These are phyloP conservation scores for Alternaria ethzedia DNA, from an alignment of 2,329 filamentous ascomycete species.

Conservation along the genomic window DNA sequence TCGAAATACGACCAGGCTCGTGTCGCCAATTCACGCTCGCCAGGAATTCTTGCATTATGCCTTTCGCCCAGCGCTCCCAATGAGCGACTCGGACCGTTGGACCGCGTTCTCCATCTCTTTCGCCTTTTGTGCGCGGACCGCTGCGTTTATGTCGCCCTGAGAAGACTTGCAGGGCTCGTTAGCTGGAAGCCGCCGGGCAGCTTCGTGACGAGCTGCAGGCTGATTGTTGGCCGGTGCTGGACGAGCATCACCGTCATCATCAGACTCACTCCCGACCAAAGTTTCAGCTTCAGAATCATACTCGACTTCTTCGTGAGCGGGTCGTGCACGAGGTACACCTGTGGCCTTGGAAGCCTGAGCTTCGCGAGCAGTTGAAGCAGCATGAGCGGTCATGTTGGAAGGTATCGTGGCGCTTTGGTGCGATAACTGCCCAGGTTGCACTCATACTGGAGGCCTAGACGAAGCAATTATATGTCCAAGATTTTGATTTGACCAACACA, in stretches of 20 bases:
- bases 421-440: background rate
- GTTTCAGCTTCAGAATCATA: conserved; percentile 7
- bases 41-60: background rate
- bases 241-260: conserved; percentile 4
- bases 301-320: background rate
- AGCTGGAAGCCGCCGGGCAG: background rate
- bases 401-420: background rate
- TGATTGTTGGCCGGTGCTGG: background rate
- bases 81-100: background rate
- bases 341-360: background rate
- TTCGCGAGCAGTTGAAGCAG: background rate
- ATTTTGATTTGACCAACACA: background rate
- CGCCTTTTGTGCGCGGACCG: background rate
- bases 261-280: conserved; percentile 8
- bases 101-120: background rate
- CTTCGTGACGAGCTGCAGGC: conserved; percentile 1
- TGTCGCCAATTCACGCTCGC: background rate
- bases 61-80: background rate
- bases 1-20: background rate
- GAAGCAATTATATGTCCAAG: background rate
- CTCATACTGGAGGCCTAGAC: background rate
- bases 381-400: background rate
- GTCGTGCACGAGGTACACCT: conserved; percentile 11
- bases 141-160: background rate
- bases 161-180: background rate